These are phyloP conservation scores for Solanum pimpinellifolium DNA, from an alignment of 257 asterid species.

Conservation along the genomic window DNA sequence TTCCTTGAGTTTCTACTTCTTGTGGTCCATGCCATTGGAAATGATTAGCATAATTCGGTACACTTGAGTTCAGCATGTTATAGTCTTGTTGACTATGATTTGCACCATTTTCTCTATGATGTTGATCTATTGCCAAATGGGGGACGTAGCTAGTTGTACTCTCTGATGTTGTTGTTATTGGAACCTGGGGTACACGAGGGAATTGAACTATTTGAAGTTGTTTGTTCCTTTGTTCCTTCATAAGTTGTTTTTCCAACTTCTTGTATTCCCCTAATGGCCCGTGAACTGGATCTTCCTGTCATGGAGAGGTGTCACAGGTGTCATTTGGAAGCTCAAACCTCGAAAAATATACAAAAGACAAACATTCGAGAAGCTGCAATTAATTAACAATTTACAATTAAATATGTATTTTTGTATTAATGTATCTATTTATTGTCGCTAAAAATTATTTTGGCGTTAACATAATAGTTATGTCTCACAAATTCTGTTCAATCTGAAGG, in stretches of 20 bases:
- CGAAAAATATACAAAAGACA: no score
- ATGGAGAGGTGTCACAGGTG: not conserved
- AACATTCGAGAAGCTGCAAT: no score
- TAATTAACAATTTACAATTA: no score
- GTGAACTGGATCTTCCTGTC: not conserved
- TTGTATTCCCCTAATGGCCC: slow-evolving; percentile 9
- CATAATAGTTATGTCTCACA: no score
- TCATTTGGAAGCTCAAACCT: no score
- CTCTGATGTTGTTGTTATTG: not conserved
- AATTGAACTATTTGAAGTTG: not conserved
- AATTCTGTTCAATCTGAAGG: no score
- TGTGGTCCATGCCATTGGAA: not conserved
- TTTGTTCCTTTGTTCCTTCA: not conserved
- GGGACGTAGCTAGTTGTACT: not conserved
- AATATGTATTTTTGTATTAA: no score
- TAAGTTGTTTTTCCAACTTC: not conserved
- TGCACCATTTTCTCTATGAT: not conserved
- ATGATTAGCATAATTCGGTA: not conserved
- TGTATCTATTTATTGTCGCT: no score
- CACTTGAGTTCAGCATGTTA: not conserved
- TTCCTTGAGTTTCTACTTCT: not conserved
- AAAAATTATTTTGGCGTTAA: no score
- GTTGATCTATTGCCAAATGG: not conserved
- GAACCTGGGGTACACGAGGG: not conserved
- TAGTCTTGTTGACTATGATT: not conserved